A percentile compares a stretch with the other conserved stretches of the same genome.
These are phyloP conservation scores for Neurospora sp. DNA, from an alignment of 495 filamentous ascomycete genomes.

Conservation along the genomic window DNA sequence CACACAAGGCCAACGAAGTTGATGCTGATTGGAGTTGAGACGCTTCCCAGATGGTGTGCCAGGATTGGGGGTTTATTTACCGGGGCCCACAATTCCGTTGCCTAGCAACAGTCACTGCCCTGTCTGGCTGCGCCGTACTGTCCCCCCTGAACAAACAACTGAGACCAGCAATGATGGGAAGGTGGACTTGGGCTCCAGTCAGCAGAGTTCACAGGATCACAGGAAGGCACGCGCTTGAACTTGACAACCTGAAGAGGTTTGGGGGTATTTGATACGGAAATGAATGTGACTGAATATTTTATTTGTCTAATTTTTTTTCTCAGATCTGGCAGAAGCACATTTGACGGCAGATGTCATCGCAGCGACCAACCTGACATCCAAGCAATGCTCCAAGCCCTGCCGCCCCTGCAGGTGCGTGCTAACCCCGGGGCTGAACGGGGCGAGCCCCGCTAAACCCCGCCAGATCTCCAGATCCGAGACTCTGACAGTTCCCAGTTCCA, in stretches of 20 bases:
- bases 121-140: not conserved
- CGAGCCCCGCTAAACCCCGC: not conserved
- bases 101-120: constrained; percentile 14
- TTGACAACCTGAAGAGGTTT: not conserved
- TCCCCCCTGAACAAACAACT: not conserved
- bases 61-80: constrained; percentile 11
- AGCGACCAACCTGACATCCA: not conserved
- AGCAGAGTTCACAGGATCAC: not conserved
- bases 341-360: not conserved
- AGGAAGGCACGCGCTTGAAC: not conserved
- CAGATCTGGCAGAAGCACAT: not conserved
- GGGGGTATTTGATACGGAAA: not conserved
- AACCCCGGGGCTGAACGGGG: not conserved
- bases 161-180: not conserved
- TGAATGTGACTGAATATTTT: not conserved
- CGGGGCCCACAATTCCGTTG: constrained; percentile 3
- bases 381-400: not conserved
- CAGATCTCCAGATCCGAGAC: not conserved
- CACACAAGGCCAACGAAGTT: not conserved
- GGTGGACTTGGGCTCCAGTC: not conserved
- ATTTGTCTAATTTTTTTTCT: not conserved
- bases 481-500: not conserved
- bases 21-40: not conserved
- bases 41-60: constrained; percentile 3
- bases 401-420: not conserved